A percentile compares a stretch with the other conserved stretches of the same genome.
These are phyloP conservation scores for Dictyostelium intermedium DNA, from an alignment of 78 protist genomes.

Conservation along the genomic window DNA sequence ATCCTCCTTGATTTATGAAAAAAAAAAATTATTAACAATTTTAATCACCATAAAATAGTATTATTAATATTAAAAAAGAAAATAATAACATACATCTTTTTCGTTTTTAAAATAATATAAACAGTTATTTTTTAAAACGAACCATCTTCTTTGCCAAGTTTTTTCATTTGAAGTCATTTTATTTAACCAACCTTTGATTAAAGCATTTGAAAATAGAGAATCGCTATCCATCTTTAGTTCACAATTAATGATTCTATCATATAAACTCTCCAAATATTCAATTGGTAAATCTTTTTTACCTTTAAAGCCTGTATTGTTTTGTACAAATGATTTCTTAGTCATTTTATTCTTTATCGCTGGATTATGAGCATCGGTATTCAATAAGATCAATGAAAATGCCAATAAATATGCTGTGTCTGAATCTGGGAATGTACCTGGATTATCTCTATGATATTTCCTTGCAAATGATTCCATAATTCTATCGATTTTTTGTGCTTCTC, in stretches of 20 bases:
- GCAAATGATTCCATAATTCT: slow-evolving; percentile 95
- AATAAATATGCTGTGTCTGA: slow-evolving; percentile 96
- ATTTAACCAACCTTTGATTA: slow-evolving; percentile 42
- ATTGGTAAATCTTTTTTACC: slow-evolving; percentile 39
- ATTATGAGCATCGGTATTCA: slow-evolving; percentile 98
- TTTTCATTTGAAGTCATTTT: slow-evolving; percentile 67
- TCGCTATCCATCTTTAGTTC: slow-evolving; percentile 42
- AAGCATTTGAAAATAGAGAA: slow-evolving; percentile 47
- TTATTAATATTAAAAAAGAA: not conserved
- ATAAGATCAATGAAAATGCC: slow-evolving; percentile 97
- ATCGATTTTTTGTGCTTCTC: slow-evolving; percentile 96
- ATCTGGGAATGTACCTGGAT: slow-evolving; percentile 84
- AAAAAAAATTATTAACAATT: not conserved
- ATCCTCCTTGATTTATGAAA: slow-evolving; percentile 12
- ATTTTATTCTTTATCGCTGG: slow-evolving; percentile 83
- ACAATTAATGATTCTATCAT: slow-evolving; percentile 37
- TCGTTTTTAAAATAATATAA: slow-evolving; percentile 67
- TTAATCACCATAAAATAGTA: not conserved
- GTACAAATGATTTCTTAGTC: slow-evolving; percentile 77
- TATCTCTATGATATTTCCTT: slow-evolving; percentile 81
- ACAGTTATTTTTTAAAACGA: slow-evolving; percentile 76
- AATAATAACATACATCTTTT: not conserved
- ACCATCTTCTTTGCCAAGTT: slow-evolving; percentile 78
- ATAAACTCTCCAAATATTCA: slow-evolving; percentile 39
- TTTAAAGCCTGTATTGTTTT: slow-evolving; percentile 14